Conservation (phyloP, 2,329 filamentous ascomycete genomes). For the Colletotrichum eleusines region DNA sequence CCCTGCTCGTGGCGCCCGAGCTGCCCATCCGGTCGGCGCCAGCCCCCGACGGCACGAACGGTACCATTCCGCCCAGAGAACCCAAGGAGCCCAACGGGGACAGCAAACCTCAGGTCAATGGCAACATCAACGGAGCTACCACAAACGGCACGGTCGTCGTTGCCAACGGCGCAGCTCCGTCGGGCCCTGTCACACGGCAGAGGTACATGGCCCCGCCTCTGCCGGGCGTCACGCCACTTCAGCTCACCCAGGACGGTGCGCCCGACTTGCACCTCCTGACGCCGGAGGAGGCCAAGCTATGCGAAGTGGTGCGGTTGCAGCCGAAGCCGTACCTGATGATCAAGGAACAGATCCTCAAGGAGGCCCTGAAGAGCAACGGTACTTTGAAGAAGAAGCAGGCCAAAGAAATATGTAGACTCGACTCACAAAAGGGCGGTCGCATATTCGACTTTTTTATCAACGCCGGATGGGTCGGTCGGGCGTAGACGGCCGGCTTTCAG, state of each 20-base stretch:
- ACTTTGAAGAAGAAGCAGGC: conserved; percentile 94
- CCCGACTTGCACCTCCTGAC: conserved; percentile 89
- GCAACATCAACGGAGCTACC: conserved; percentile 62
- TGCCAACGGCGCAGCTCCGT: conserved; percentile 52
- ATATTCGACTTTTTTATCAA: conserved; percentile 97
- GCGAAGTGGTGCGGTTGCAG: conserved; percentile 84
- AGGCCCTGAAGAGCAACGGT: conserved; percentile 90
- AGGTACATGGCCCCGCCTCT: conserved; percentile 69
- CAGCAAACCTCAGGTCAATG: conserved; percentile 66
- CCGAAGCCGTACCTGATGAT: conserved; percentile 96
- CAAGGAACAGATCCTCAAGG: conserved; percentile 91
- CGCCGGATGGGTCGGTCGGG: conserved; percentile 91
- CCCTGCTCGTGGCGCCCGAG: conserved; percentile 82
- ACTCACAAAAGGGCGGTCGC: conserved; percentile 84
- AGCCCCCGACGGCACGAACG: conserved; percentile 48
- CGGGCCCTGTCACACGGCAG: conserved; percentile 56
- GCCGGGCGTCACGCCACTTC: conserved; percentile 72
- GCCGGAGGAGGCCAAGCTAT: conserved; percentile 86
- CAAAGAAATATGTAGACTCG: conserved; percentile 85
- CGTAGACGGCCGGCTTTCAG: conserved; percentile 55
- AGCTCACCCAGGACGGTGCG: conserved; percentile 79
- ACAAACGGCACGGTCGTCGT: conserved; percentile 53
- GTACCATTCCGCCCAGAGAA: conserved; percentile 46
- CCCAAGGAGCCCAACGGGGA: conserved; percentile 62
- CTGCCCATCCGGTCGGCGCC: conserved; percentile 71